Conservation (phyloP, 2,329 filamentous ascomycete genomes). For the Ophiosphaerella narmari region DNA sequence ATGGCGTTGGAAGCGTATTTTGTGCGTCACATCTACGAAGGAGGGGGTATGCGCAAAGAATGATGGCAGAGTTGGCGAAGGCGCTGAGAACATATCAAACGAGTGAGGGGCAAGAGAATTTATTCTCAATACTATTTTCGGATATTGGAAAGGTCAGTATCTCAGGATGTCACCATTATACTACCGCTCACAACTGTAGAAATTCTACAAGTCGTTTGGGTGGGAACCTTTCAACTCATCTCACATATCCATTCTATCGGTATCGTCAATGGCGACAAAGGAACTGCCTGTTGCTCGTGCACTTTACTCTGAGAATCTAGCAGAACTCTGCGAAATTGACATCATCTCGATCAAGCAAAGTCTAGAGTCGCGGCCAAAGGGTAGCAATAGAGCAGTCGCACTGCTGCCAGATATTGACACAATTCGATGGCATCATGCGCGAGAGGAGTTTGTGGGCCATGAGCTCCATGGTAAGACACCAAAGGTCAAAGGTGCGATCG, state of each 20-base stretch:
- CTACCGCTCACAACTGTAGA: constrained; percentile 73
- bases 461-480: constrained; percentile 65
- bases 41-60: constrained; percentile 75
- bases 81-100: constrained; percentile 59
- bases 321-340: constrained; percentile 66
- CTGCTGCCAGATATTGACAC: constrained; percentile 70
- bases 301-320: constrained; percentile 65
- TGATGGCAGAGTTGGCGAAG: constrained; percentile 72
- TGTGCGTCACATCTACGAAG: constrained; percentile 69
- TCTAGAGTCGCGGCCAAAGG: constrained; percentile 50
- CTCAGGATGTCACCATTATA: constrained; percentile 62
- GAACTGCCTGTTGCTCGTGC: constrained; percentile 39
- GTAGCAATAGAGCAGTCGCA: constrained; percentile 62
- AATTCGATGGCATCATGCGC: constrained; percentile 76
- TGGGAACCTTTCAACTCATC: constrained; percentile 77
- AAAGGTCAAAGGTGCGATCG: constrained; percentile 71
- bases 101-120: constrained; percentile 43
- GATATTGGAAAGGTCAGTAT: constrained; percentile 72
- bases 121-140: constrained; percentile 82
- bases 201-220: constrained; percentile 76
- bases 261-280: constrained; percentile 2
- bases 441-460: constrained; percentile 77
- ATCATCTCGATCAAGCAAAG: constrained; percentile 63
- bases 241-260: constrained; percentile 59
- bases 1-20: constrained; percentile 83